Evolutionary conservation across 2,329 filamentous ascomycete species (phyloP).

Genomic region (Cercospora sojina): DNA sequence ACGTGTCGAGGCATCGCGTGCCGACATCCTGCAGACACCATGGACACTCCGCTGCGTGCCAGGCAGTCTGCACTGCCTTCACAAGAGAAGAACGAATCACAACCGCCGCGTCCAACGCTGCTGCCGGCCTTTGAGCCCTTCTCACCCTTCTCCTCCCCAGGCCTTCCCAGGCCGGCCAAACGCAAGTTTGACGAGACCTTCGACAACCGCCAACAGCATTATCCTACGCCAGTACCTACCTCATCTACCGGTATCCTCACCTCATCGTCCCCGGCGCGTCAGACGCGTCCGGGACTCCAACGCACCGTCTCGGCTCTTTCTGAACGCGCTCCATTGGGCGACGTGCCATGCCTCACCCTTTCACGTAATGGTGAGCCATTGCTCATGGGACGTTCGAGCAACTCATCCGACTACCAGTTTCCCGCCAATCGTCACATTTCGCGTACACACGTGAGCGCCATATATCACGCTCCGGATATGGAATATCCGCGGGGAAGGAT

Average conservation of each 20-base stretch:
- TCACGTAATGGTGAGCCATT: slow-evolving; percentile 77
- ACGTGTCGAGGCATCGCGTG: slow-evolving; percentile 25
- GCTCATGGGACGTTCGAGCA: slow-evolving; percentile 88
- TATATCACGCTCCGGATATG: slow-evolving; percentile 69
- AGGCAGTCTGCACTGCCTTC: slow-evolving; percentile 21
- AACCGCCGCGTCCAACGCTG: slow-evolving; percentile 55
- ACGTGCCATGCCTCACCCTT: slow-evolving; percentile 79
- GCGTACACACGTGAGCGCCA: slow-evolving; percentile 85
- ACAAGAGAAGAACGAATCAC: slow-evolving; percentile 22
- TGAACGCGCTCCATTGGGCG: slow-evolving; percentile 78
- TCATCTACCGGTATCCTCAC: slow-evolving; percentile 90
- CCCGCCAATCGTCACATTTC: slow-evolving; percentile 91
- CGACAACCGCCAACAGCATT: slow-evolving; percentile 58
- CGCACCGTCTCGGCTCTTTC: slow-evolving; percentile 65
- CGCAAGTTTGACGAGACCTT: slow-evolving; percentile 58
- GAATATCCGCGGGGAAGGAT: slow-evolving; percentile 72
- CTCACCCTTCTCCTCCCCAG: slow-evolving; percentile 67
- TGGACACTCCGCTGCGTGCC: slow-evolving; percentile 26
- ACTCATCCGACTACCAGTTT: slow-evolving; percentile 92
- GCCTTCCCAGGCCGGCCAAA: slow-evolving; percentile 66
- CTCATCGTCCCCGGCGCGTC: slow-evolving; percentile 70
- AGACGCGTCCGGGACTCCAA: slow-evolving; percentile 52
- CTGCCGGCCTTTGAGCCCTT: slow-evolving; percentile 70
- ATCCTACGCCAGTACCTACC: slow-evolving; percentile 90
- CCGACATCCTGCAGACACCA: slow-evolving; percentile 26